Conservation (phyloP, 495 filamentous ascomycete genomes). For the Penicillium cosmopolitanum region DNA sequence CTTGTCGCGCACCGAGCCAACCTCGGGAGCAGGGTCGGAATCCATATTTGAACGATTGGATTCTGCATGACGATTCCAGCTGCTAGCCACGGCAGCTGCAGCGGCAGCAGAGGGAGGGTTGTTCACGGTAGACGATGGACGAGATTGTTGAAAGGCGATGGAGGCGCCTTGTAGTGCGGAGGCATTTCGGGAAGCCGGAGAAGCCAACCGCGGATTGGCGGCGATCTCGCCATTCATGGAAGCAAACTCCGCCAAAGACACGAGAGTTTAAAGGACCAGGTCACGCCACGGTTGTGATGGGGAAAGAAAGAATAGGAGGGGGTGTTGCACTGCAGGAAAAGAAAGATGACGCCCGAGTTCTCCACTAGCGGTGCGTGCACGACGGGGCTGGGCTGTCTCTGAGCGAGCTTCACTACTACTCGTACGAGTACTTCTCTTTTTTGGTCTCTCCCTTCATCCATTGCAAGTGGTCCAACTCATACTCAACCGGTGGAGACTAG, state of each 20-base stretch:
- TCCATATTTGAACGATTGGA: constrained; percentile 17
- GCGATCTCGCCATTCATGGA: constrained; percentile 41
- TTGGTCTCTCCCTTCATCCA: too few species aligned
- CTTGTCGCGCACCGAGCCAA: constrained; percentile 48
- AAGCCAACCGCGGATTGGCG: constrained; percentile 37
- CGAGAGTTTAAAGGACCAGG: not conserved
- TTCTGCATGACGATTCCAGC: constrained; percentile 24
- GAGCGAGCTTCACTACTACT: not conserved
- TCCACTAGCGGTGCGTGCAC: not conserved
- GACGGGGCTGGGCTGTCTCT: not conserved
- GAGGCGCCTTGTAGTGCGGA: constrained; percentile 45
- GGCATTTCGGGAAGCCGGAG: constrained; percentile 30
- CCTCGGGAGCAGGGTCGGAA: constrained; percentile 38
- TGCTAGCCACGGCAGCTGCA: constrained; percentile 25
- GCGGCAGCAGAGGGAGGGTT: constrained; percentile 17
- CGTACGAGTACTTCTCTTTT: too few species aligned
- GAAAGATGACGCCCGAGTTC: constrained; percentile 2
- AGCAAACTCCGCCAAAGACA: constrained; percentile 14
- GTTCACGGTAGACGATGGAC: constrained; percentile 21
- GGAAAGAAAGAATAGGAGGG: not conserved
- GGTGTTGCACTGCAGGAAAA: constrained; percentile 14
- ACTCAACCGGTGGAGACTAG: not conserved
- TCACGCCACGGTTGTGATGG: constrained; percentile 4
- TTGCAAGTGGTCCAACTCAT: too few species aligned
- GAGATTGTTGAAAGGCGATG: constrained; percentile 38